These are phyloP conservation scores for Hura crepitans DNA, from an alignment of 441 rosid species.

Conservation along the genomic window DNA sequence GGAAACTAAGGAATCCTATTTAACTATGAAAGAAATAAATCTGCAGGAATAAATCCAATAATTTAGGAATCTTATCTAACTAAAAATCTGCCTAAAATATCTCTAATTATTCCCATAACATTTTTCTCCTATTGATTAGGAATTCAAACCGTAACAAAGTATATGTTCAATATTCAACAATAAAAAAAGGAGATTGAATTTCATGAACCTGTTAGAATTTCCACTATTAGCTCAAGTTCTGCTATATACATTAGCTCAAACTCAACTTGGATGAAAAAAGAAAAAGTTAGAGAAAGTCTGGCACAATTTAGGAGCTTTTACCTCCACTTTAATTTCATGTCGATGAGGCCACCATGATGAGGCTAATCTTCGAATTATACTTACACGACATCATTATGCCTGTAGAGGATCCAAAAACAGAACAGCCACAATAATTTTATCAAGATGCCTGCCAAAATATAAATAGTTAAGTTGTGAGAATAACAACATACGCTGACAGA, in stretches of 20 bases:
- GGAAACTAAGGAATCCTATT: too few relatives aligned
- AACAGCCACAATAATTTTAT: not conserved
- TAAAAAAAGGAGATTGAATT: not conserved
- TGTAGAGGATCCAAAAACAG: not conserved
- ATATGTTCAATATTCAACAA: not conserved
- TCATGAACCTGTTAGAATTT: not conserved
- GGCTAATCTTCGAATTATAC: not conserved
- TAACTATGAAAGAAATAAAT: too few relatives aligned
- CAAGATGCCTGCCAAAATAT: slow-evolving; percentile 6
- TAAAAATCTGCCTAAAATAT: too few relatives aligned
- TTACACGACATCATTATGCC: slow-evolving; percentile 10
- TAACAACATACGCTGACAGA: slow-evolving; percentile 21
- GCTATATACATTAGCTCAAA: not conserved
- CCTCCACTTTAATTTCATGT: not conserved
- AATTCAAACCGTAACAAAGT: too few relatives aligned
- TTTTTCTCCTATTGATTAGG: too few relatives aligned
- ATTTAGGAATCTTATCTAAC: too few relatives aligned
- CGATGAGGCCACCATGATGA: not conserved
- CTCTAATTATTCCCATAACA: too few relatives aligned
- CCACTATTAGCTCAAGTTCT: not conserved
- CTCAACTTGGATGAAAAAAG: not conserved
- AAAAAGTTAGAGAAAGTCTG: not conserved
- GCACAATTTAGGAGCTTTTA: not conserved
- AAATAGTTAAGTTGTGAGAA: not conserved
- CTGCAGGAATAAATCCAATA: too few relatives aligned